Percentiles rank a stretch among this genome's conserved stretches.
Evolutionary conservation across 768 basidiomycete species (phyloP).

Genomic region (Leccinum arenicola): DNA sequence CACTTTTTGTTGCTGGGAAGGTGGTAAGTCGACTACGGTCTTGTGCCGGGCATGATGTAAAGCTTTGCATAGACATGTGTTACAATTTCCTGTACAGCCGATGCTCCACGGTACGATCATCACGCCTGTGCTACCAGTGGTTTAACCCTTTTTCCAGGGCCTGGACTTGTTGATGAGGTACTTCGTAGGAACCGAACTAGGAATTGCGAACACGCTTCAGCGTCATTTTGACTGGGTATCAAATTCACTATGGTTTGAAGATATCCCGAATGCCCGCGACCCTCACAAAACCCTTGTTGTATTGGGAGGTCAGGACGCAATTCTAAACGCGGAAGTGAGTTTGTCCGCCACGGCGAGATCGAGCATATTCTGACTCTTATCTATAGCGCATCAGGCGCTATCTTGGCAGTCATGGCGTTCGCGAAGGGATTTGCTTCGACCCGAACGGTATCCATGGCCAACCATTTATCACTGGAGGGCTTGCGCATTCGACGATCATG

Average conservation of each 20-base stretch:
- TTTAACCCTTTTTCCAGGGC: constrained; percentile 43
- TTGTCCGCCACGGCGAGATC: not conserved
- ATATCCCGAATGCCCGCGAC: constrained; percentile 78
- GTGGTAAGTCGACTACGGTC: constrained; percentile 48
- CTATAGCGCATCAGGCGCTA: constrained; percentile 69
- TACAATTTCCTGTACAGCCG: constrained; percentile 84
- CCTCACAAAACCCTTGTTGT: constrained; percentile 66
- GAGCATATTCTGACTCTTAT: not conserved
- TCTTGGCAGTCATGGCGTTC: constrained; percentile 70
- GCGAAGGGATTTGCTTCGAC: constrained; percentile 63
- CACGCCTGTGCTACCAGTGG: constrained; percentile 2
- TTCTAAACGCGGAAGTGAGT: constrained; percentile 69
- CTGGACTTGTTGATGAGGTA: constrained; percentile 81
- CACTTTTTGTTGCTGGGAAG: constrained; percentile 92
- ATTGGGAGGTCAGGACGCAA: constrained; percentile 79
- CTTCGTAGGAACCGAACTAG: constrained; percentile 85
- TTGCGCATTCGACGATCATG: constrained; percentile 55
- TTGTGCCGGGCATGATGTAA: not conserved
- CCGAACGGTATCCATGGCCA: constrained; percentile 62
- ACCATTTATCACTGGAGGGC: constrained; percentile 50
- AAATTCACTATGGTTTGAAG: constrained; percentile 88
- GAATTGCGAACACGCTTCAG: constrained; percentile 81
- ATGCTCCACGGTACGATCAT: constrained; percentile 51
- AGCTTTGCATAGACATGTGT: constrained; percentile 62
- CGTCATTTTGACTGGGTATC: constrained; percentile 84